Base-by-base conservation (phyloP, 768 basidiomycete genomes). In the Leccinum longicurvipes region DNA sequence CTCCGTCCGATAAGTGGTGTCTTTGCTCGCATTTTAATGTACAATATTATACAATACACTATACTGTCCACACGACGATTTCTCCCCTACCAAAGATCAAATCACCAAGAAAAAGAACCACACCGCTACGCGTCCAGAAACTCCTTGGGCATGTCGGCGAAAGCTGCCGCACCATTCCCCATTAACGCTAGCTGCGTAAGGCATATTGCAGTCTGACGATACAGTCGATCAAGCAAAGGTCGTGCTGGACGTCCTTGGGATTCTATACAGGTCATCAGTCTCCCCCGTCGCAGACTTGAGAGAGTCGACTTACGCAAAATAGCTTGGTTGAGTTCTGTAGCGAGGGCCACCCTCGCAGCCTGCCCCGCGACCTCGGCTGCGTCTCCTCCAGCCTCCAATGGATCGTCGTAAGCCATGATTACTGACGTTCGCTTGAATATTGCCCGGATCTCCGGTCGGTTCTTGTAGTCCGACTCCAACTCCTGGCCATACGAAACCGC, bases 371-470 rank as follows among this genome's bases (percentile, higher is more conserved):
- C 79, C 59, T 82, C 83, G 19, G 84, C 81, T 15, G 83, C 81
- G 29, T 82, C 78, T 12, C 86, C 86, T 4, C 82, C 83, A 6
- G 81, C 85, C 54, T 80, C 81, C 56, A 82, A 70, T 21, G 90
- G 91, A 67, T 91, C 85, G 42, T 86, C 82, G 67, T 84, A 93
- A 34, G 91, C 89, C 56, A 93, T 81, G 54, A 93, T 84, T 25
- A 86, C 83, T 58, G 91, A 88, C 9, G 91, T 88, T 53, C 83
- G 81, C 65, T 84, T 84, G 68, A 91, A 83, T 47, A 89, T 75
- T 14, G 78, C 75, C 53, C 83, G 81, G 29, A 93, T 81, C 61
- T 84, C 83, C 1, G 82, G 74, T 23, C 91, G 80, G 29, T 73
- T 67, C 66, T 82, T 82, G 72, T 88, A 91, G 57, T 89, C 85